phyloP scores from a whole-genome alignment of 257 asterid species.

The Salvia rosmarinus region DNA sequence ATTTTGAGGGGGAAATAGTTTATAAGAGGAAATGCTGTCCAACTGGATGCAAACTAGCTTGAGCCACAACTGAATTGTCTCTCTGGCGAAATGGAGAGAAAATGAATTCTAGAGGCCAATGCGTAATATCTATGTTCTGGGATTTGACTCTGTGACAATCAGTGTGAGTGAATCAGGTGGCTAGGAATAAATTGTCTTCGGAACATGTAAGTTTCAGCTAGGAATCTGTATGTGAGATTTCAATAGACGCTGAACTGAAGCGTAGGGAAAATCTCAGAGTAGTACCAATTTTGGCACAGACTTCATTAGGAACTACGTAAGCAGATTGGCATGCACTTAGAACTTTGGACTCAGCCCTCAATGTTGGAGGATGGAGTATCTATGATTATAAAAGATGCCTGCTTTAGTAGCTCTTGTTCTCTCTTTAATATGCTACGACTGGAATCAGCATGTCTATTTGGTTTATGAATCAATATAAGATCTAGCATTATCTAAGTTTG shows the following conservation, averaged over 20 bases:
- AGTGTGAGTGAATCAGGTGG: slow-evolving; percentile 1
- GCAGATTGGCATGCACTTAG: slow-evolving; percentile 23
- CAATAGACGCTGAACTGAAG: too few species aligned
- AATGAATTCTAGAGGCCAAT: neutral
- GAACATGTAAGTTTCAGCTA: slow-evolving; percentile 4
- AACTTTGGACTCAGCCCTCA: slow-evolving; percentile 4
- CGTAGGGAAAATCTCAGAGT: neutral
- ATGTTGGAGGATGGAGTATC: neutral
- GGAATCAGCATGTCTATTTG: slow-evolving; percentile 9
- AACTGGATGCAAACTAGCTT: neutral
- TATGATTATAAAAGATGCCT: neutral
- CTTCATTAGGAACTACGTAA: too few species aligned
- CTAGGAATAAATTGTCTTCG: neutral
- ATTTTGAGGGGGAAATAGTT: neutral
- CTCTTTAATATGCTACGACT: slow-evolving; percentile 13
- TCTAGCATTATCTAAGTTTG: too few species aligned
- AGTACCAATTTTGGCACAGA: neutral
- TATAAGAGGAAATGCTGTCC: neutral
- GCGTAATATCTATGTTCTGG: slow-evolving; percentile 3
- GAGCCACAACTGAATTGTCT: neutral
- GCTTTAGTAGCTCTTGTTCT: neutral
- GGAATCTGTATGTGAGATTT: slow-evolving; percentile 15
- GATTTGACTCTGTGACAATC: neutral
- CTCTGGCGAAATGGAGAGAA: neutral
- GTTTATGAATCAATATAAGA: slow-evolving; percentile 16